These are phyloP conservation scores for Podila verticillata DNA, from an alignment of 192 early-diverging fungal species.

Conservation along the genomic window DNA sequence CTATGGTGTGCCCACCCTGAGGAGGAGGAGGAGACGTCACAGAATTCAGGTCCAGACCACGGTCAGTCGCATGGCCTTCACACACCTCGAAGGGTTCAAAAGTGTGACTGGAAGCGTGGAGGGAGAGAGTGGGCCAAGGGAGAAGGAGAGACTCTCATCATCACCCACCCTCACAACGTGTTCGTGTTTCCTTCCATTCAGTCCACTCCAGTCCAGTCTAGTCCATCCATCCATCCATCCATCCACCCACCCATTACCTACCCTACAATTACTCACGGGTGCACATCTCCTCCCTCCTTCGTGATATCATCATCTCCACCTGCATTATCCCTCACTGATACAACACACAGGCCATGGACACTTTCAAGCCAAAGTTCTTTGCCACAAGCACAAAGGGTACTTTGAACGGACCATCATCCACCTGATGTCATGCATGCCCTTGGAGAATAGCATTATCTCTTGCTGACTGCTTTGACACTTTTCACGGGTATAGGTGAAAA, in stretches of 20 bases:
- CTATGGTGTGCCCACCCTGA: too few species aligned
- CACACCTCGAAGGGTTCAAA: too few species aligned
- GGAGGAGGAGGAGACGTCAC: too few species aligned
- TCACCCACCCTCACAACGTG: too few species aligned
- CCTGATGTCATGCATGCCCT: neutral
- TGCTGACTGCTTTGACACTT: neutral
- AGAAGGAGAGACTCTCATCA: too few species aligned
- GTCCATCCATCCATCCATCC: neutral
- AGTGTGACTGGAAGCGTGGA: too few species aligned
- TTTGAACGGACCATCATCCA: neutral
- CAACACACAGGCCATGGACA: slow-evolving; percentile 16
- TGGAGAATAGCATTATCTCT: neutral
- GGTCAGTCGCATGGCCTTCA: too few species aligned
- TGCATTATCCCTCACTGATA: neutral
- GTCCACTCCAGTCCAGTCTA: neutral
- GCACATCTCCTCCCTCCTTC: too few species aligned
- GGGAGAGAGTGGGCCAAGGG: too few species aligned
- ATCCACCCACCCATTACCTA: neutral
- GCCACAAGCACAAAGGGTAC: slow-evolving; percentile 80
- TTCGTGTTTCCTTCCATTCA: neutral
- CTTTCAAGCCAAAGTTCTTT: slow-evolving; percentile 74
- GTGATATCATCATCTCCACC: too few species aligned
- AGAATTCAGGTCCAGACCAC: too few species aligned
- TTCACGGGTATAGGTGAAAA: slow-evolving; percentile 79
- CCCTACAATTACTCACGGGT: too few species aligned